Evolutionary conservation across 331 rosid genomes (phyloP).

Genomic region (Malus hybrid): DNA sequence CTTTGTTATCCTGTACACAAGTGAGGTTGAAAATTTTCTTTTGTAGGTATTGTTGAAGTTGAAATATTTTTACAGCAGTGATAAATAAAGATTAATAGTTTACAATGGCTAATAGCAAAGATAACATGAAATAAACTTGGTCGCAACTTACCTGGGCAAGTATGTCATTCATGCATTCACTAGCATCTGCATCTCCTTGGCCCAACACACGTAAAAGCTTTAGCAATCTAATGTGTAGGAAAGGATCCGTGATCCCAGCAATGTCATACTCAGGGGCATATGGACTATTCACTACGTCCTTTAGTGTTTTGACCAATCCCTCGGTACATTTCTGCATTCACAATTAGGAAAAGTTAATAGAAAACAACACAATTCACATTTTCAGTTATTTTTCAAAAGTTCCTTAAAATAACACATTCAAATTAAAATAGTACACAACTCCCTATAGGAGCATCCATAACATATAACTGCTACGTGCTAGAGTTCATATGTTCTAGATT

Average conservation of each 20-base stretch:
- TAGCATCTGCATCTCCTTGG: slow-evolving; percentile 88
- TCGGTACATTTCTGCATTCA: slow-evolving; percentile 80
- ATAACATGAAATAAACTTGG: not conserved
- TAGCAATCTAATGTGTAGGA: slow-evolving; percentile 91
- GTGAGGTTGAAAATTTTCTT: not conserved
- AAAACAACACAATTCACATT: slow-evolving; percentile 11
- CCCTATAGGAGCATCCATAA: slow-evolving; percentile 8
- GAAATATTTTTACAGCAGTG: not conserved
- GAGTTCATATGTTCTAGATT: not conserved
- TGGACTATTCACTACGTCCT: slow-evolving; percentile 84
- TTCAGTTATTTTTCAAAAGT: slow-evolving; percentile 10
- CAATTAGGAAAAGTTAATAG: slow-evolving; percentile 22
- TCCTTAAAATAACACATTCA: not conserved
- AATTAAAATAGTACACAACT: slow-evolving; percentile 4
- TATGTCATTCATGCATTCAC: slow-evolving; percentile 94
- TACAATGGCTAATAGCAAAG: slow-evolving; percentile 3
- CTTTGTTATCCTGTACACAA: not conserved
- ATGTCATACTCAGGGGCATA: slow-evolving; percentile 94
- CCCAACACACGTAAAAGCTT: slow-evolving; percentile 86
- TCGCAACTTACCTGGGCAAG: slow-evolving; percentile 87
- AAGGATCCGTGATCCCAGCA: slow-evolving; percentile 97
- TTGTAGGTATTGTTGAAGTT: not conserved
- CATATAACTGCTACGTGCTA: slow-evolving; percentile 4
- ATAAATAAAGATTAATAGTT: not conserved
- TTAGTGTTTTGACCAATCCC: slow-evolving; percentile 76